A percentile compares a stretch with the other conserved stretches of the same genome.
Conservation (phyloP, 2,329 filamentous ascomycete genomes). For the Malbranchea zuffiana region DNA sequence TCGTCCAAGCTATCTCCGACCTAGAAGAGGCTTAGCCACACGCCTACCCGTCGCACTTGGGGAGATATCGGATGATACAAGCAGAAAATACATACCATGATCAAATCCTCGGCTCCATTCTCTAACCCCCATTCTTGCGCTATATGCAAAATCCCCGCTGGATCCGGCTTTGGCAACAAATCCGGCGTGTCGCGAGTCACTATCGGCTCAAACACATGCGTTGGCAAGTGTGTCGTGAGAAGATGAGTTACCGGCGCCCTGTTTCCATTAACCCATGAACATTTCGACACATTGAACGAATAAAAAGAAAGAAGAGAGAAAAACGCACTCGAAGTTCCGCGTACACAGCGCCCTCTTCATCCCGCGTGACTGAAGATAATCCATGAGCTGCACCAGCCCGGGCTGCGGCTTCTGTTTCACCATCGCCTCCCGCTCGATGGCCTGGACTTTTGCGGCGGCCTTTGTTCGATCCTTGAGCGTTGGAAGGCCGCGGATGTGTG, state of each 20-base stretch:
- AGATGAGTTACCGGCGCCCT: constrained; percentile 36
- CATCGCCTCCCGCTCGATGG: constrained; percentile 77
- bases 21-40: constrained; percentile 19
- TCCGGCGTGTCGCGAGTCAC: constrained; percentile 68
- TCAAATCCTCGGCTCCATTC: constrained; percentile 37
- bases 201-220: constrained; percentile 61
- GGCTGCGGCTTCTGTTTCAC: constrained; percentile 66
- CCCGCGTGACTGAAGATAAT: constrained; percentile 57
- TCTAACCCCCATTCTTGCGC: constrained; percentile 61
- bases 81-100: constrained; percentile 42
- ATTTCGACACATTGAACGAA: not conserved
- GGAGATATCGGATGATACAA: not conserved
- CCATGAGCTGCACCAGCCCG: constrained; percentile 67
- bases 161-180: constrained; percentile 64
- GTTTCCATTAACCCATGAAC: not conserved
- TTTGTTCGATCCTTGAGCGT: constrained; percentile 44
- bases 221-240: constrained; percentile 59
- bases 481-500: constrained; percentile 70
- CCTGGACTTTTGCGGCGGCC: constrained; percentile 63
- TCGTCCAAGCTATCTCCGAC: constrained; percentile 78
- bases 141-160: constrained; percentile 79
- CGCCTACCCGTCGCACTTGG: not conserved
- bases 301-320: constrained; percentile 6
- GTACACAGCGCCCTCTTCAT: constrained; percentile 82
- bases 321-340: constrained; percentile 67